phyloP scores from a whole-genome alignment of 768 basidiomycete species.

The Pisolithus sp. region DNA sequence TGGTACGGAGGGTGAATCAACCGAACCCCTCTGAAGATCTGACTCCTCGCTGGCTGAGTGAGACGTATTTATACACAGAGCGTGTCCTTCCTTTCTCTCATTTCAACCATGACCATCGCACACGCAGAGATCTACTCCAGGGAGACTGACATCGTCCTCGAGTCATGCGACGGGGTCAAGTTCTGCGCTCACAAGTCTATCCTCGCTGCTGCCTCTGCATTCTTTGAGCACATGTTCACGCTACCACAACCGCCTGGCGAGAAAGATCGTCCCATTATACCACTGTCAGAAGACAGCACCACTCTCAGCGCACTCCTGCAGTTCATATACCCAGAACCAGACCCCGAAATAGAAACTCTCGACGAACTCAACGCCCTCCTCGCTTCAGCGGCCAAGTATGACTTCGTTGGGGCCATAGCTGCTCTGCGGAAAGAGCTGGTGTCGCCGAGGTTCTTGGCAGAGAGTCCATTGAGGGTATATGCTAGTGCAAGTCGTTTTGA shows the following conservation, averaged over 20 bases:
- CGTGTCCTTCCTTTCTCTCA: constrained; percentile 3
- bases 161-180: constrained; percentile 38
- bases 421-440: constrained; percentile 48
- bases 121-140: constrained; percentile 35
- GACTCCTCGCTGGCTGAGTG: constrained; percentile 1
- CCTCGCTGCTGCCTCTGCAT: constrained; percentile 56
- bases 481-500: constrained; percentile 64
- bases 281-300: constrained; percentile 45
- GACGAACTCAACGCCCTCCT: constrained; percentile 50
- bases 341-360: constrained; percentile 45
- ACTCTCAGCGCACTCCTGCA: constrained; percentile 47
- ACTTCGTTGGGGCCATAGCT: constrained; percentile 41
- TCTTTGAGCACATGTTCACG: constrained; percentile 65
- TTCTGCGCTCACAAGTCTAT: constrained; percentile 60
- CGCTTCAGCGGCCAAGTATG: constrained; percentile 57
- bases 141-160: constrained; percentile 50
- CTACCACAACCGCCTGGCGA: constrained; percentile 44
- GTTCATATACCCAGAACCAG: constrained; percentile 55
- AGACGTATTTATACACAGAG: background rate
- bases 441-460: constrained; percentile 40
- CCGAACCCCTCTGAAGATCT: constrained; percentile 3
- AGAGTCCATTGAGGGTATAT: constrained; percentile 56
- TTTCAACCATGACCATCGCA: constrained; percentile 20
- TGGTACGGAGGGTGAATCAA: constrained; percentile 4
- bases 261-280: constrained; percentile 38